Base-by-base conservation (phyloP, 352 stramenopile species). In the Phytophthora nicotianae region DNA sequence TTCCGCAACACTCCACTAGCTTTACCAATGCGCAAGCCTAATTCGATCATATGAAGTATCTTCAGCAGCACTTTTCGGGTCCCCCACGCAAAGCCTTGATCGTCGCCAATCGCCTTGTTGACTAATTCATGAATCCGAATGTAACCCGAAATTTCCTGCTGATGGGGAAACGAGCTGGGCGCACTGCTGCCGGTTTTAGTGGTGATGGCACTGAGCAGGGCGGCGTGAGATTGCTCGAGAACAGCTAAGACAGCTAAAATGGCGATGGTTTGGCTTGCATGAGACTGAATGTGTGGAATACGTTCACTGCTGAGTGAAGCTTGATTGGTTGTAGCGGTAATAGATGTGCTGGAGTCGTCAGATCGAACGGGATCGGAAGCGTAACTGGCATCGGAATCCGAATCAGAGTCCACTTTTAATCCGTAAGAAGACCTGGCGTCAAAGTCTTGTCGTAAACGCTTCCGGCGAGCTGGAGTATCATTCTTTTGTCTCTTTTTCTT, bases 1-100 rank as follows among this genome's bases (percentile, higher is more conserved):
- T 50, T 75, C 62, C 50, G 54, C 50, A 73, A 21, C 4, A 57
- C 23, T 7, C 64, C 68, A 62, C 71, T 70, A 14, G 59, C 65
- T 58, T 76, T 83, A 16, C 70, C 78, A 43, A 88, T 68, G 8
- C 78, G 75, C 11, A 88, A 32, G 9, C 56, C 61, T 26, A 74
- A 35, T 45, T 88, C 78, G 26, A 83, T 75, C n/a, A 75, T 72
- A 32, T 74, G 74, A 23, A 88, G 52, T 17, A 79, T 27, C 27
- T 81, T 84, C 9, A 74, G n/a, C 49, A 83, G 27, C 55, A 82
- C 65, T 43, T 71, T 76, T 32, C 63, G 56, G 27, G 42, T 68
- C 4, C 70, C 58, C 65, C 74, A 88, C 24, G 59, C 77, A 19
- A 78, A 62, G 52, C 81, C 54, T 27, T 58, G 57, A 38, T 64